phyloP scores from a whole-genome alignment of 148 eudicot species.

The Mesembryanthemum crystallinum region DNA sequence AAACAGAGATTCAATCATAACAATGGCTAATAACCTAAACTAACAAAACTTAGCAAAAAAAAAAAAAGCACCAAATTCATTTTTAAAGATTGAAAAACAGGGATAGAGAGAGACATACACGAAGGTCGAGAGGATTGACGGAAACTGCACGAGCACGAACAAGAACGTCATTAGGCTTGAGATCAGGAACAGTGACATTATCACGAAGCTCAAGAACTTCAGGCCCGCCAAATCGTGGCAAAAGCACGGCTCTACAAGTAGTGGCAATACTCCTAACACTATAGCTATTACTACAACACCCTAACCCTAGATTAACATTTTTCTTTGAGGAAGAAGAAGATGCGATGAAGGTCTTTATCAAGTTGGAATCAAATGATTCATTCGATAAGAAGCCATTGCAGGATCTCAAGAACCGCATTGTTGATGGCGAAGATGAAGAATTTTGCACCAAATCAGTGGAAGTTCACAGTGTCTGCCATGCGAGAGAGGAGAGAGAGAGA shows the following conservation, averaged over 20 bases:
- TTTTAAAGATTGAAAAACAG: not conserved
- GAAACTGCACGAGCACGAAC: constrained; percentile 90
- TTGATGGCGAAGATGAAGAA: not conserved
- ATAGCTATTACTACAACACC: not conserved
- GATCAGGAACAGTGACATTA: constrained; percentile 64
- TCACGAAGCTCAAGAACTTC: constrained; percentile 67
- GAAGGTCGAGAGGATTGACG: constrained; percentile 79
- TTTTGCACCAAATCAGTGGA: not conserved
- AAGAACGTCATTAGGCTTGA: constrained; percentile 73
- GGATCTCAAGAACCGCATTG: constrained; percentile 51
- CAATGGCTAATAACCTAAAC: not conserved
- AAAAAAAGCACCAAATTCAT: not conserved
- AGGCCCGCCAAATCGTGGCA: constrained; percentile 87
- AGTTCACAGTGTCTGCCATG: not conserved
- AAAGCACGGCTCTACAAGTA: constrained; percentile 70
- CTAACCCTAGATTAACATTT: constrained; percentile 30
- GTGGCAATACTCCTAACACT: constrained; percentile 45
- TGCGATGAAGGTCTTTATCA: constrained; percentile 11
- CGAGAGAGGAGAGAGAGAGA: not conserved
- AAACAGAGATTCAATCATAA: not conserved
- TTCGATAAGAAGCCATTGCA: constrained; percentile 24
- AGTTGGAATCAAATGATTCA: constrained; percentile 17
- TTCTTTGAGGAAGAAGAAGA: too few relatives aligned
- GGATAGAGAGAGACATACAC: constrained; percentile 45
- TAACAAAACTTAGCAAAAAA: not conserved